Evolutionary conservation across 2,329 filamentous ascomycete species (phyloP).

Genomic region (Fusarium sp.): DNA sequence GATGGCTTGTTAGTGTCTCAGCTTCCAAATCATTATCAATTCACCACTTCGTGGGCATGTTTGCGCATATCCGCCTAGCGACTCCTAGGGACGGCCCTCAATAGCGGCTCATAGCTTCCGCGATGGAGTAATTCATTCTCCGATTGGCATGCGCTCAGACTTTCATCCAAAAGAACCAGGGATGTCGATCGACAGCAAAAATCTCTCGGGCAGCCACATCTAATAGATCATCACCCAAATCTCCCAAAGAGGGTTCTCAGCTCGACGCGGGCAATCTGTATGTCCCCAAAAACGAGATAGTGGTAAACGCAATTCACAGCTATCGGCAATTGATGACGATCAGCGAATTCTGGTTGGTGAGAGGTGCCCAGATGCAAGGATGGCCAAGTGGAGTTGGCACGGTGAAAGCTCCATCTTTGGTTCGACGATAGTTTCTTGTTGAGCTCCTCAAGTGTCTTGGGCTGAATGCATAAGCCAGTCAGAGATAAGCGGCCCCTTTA

Average conservation of each 20-base stretch:
- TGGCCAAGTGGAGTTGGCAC: constrained; percentile 16
- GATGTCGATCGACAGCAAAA: constrained; percentile 24
- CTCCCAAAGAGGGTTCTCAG: constrained; percentile 18
- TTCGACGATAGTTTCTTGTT: constrained; percentile 6
- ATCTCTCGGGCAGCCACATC: constrained; percentile 14
- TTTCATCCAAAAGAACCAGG: background rate
- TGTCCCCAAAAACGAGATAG: constrained; percentile 11
- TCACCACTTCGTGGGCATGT: background rate
- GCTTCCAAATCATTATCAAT: background rate
- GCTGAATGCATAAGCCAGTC: constrained; percentile 14
- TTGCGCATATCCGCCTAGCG: background rate
- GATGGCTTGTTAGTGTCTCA: constrained; percentile 21
- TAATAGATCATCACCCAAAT: constrained; percentile 2
- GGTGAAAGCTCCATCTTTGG: constrained; percentile 10
- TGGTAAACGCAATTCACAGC: constrained; percentile 14
- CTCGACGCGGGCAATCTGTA: constrained; percentile 18
- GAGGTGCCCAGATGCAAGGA: constrained; percentile 15
- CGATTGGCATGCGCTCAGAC: constrained; percentile 31
- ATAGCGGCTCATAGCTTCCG: constrained; percentile 36
- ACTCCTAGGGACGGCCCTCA: constrained; percentile 39
- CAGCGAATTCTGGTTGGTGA: constrained; percentile 28
- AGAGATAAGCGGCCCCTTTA: constrained; percentile 4
- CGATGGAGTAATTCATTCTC: constrained; percentile 3
- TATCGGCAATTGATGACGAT: constrained; percentile 31
- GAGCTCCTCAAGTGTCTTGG: constrained; percentile 22